Percentiles rank a stretch among this genome's conserved stretches.
Conservation (phyloP, 257 asterid genomes). For the Verbena officinalis region DNA sequence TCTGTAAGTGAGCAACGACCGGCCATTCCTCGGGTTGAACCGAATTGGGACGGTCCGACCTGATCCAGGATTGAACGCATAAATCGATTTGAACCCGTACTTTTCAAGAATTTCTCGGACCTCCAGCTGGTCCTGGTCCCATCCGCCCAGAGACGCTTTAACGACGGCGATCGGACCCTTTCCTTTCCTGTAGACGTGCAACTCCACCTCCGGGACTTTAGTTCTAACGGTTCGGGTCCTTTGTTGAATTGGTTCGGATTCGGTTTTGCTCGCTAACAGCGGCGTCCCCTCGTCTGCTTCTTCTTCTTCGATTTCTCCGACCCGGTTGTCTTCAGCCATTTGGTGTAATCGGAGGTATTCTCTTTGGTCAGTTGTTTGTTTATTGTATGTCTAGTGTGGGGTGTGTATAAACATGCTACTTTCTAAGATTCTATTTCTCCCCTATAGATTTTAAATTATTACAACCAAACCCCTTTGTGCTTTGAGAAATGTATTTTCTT, state of each 20-base stretch:
- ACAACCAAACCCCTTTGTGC: background rate
- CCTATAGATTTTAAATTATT: constrained; percentile 3
- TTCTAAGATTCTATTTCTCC: background rate
- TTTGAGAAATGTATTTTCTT: background rate
- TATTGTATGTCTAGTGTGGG: background rate
- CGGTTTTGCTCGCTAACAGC: constrained; percentile 36
- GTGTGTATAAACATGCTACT: background rate
- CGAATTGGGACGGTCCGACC: constrained; percentile 82
- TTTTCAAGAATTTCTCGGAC: constrained; percentile 71
- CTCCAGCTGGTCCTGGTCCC: constrained; percentile 90
- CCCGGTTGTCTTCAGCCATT: constrained; percentile 34
- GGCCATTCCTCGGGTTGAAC: constrained; percentile 72
- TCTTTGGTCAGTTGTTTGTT: background rate
- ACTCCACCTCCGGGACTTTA: constrained; percentile 73
- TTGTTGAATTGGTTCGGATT: constrained; percentile 25
- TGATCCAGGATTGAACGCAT: constrained; percentile 61
- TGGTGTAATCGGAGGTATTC: constrained; percentile 3
- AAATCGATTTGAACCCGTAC: constrained; percentile 64
- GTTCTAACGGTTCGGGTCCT: constrained; percentile 53
- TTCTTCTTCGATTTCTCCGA: constrained; percentile 58
- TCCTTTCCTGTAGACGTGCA: constrained; percentile 67
- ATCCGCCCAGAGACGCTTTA: constrained; percentile 58
- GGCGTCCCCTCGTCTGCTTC: constrained; percentile 55
- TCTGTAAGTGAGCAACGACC: constrained; percentile 65
- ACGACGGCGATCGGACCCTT: constrained; percentile 79